phyloP scores from a whole-genome alignment of 163 green algal genomes.

The Prototheca cutis region DNA sequence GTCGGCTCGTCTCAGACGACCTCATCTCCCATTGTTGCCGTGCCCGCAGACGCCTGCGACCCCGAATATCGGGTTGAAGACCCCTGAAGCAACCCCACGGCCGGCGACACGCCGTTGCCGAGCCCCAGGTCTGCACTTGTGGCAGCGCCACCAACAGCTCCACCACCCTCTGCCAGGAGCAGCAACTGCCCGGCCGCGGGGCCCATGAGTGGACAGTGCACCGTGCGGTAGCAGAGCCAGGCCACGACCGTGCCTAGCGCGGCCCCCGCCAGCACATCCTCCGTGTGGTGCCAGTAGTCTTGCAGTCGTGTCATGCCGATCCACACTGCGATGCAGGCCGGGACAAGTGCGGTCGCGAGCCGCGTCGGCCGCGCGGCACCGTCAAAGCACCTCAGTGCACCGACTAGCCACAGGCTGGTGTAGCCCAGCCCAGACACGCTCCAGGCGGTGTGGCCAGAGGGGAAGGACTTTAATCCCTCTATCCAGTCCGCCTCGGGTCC shows the following conservation, averaged over 20 bases:
- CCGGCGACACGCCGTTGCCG: too few species aligned
- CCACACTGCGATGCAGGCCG: slow-evolving; percentile 18
- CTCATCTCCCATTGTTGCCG: too few species aligned
- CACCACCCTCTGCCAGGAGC: too few species aligned
- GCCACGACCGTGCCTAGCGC: slow-evolving; percentile 25
- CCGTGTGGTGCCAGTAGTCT: slow-evolving; percentile 29
- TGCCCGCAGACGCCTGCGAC: too few species aligned
- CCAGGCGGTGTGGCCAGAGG: slow-evolving; percentile 44
- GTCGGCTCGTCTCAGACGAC: too few species aligned
- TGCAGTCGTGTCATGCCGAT: slow-evolving; percentile 34
- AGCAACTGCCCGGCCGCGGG: slow-evolving; percentile 3
- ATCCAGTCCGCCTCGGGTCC: slow-evolving; percentile 15
- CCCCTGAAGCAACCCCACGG: too few species aligned
- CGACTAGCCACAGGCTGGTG: slow-evolving; percentile 34
- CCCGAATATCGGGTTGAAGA: too few species aligned
- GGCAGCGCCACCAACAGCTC: too few species aligned
- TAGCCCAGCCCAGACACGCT: slow-evolving; percentile 36
- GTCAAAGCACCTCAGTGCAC: slow-evolving; percentile 35
- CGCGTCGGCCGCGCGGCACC: slow-evolving; percentile 8
- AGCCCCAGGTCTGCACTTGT: too few species aligned
- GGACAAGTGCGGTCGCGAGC: slow-evolving; percentile 7
- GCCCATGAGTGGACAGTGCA: background rate
- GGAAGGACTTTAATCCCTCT: slow-evolving; percentile 44
- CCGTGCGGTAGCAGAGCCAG: slow-evolving; percentile 31
- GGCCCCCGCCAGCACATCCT: slow-evolving; percentile 39